Evolutionary conservation across 768 basidiomycete genomes (phyloP), one percentile per base, ranked within the genome.

Genomic region (Termitomyces bulborhizus): DNA sequence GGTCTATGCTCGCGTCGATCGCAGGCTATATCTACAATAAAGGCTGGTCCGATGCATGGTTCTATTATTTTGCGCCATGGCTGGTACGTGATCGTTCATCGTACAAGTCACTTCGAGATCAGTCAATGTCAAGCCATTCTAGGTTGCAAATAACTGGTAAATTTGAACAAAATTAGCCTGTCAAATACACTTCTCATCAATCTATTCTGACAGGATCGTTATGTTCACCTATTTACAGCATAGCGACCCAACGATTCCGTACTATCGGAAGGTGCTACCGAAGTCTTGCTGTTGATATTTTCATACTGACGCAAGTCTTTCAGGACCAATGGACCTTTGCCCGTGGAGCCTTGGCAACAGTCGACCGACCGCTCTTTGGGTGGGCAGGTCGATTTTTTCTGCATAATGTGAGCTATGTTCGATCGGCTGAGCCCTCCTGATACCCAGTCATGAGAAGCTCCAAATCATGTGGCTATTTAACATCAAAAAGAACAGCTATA

Each of bases 141-240:
- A 79, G 77, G 70, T 73, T 57, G 76, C 75, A 12, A 75, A 77
- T 61, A 78, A 76, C 56, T 76, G 75, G 76, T 74, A 62, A 53
- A 12, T 21, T 39, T n/a, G 45, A 27, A 7, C 18, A 42, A 44
- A 27, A 27, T 46, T 32, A 6, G 32, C 46, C 45, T 57, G 42
- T 51, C 49, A n/a, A 32, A 21, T 9, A 46, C n/a, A 24, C 39
- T 37, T 29, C 56, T 60, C 26, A 53, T 31, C 9, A 31, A 24
- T 15, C 16, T 24, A 26, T 47, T 36, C 7, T 37, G 34, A 49
- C 46, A 78, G 81, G 82, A 80, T 85, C 62, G 79, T 83, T 49
- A 79, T 78, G 70, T 76, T 83, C 60, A 82, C 82, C 1, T 83
- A 81, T 61, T 70, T 85, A 12, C 83, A 84, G 44, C 83, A 85